Base-by-base conservation (phyloP, 1,284 basidiomycete genomes). In the Irpex rosettiformis region DNA sequence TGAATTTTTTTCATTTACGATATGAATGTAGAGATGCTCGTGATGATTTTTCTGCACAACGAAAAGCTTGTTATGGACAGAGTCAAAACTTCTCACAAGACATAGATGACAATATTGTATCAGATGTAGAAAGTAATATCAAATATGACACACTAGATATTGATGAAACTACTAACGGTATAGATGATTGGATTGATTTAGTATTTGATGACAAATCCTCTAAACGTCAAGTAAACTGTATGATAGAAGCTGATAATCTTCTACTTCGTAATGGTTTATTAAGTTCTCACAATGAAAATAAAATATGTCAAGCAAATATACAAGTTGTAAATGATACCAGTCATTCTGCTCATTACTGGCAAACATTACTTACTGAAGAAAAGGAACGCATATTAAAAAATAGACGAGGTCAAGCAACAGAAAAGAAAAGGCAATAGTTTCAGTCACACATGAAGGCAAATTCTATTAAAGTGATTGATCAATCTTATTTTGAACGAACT, bases 21-120 rank as follows among this genome's bases (percentile, higher is more conserved):
- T 67, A 69, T 61, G 66, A 68, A 56, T 68, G 66, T 43, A 52
- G 60, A 25, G 66, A 68, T 64, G 64, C 65, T n/a, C 43, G 66
- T 42, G 63, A 69, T 58, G 66, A 69, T 54, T 70, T 56, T 58
- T 42, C 57, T 48, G 57, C 58, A 10, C 55, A 59, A 27, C 18
- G 62, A 21, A 63, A 61, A 29, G 43, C n/a, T 54, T n/a, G n/a
- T n/a, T n/a, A n/a, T n/a, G n/a, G n/a, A n/a, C n/a, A n/a, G n/a
- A n/a, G n/a, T 29, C 25, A 43, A n/a, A 49, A 55, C 42, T 45
- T 18, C 45, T 24, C 22, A 40, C 22, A 24, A 21, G 16, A 47
- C 29, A 51, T 24, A 45, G 22, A 52, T 16, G 48, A 57, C 21
- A 33, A 47, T 5, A 21, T 48, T n/a, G 45, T n/a, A 56, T 10